Base-by-base conservation (phyloP, 345 rosid species). In the Eucalyptus urophylla region DNA sequence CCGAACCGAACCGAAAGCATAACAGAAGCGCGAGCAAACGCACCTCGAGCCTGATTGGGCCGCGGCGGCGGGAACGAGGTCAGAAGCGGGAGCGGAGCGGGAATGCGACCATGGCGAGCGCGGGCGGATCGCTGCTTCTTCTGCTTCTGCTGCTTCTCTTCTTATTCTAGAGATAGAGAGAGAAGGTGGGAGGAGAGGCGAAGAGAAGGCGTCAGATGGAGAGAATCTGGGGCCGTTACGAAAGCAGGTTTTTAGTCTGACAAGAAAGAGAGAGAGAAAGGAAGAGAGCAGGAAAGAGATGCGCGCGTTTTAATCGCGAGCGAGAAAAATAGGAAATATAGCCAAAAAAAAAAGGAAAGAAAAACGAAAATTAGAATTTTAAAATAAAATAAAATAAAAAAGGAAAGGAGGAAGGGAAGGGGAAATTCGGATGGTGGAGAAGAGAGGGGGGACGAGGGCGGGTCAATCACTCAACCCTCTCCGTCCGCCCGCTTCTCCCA, bases 381-480 rank as follows among this genome's bases (percentile, higher is more conserved):
- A 3, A 50, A 51, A 17, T 1, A 8, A 22, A 8, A 54, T 0
- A 7, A 15, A 2, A 8, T 8, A 6, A 1, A 40, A 76, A 37
- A 17, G 12, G 2, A 21, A 37, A 11, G 5, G 4, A 21, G 8
- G 62, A 25, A 33, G 7, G 44, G 53, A 14, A 50, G 53, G 15
- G 4, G 2, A 76, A 76, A 76, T 3, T 76, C 83, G 83, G 83
- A 76, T 76, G 83, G 83, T 40, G 83, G 83, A 76, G 83, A 72
- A 72, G 45, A 72, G 44, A 5, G 44, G 81, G 24, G 11, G 2
- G 81, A 17, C 13, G 81, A 69, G 83, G 22, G 83, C 45, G 83
- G 83, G 83, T 72, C 83, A 72, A 72, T 72, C 83, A 19, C 83
- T 37, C 83, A n/a, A 65, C 37, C 17, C 16, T 4, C 3, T 4